Conservation (phyloP, 306 rosid species). For the Trifolium pratense region DNA sequence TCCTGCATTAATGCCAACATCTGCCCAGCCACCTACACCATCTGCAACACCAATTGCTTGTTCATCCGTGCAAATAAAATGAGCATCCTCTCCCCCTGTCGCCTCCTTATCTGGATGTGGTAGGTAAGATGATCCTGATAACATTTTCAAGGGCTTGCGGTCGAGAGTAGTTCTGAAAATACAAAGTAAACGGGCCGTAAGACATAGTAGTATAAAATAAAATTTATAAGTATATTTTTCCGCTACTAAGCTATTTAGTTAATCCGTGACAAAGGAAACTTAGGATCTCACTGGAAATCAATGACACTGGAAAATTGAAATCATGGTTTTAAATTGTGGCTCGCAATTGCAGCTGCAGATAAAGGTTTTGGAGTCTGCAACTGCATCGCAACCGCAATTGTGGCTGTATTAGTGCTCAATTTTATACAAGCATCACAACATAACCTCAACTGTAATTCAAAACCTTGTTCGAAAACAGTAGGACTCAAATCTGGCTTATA, state of each 20-base stretch:
- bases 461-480: conserved; percentile 1
- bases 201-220: conserved; percentile 1
- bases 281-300: conserved; percentile 15
- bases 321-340: background rate
- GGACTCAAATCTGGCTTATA: background rate
- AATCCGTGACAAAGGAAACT: conserved; percentile 27
- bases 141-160: conserved; percentile 62
- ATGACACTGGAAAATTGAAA: background rate
- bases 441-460: background rate
- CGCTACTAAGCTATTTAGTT: conserved; percentile 15
- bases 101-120: conserved; percentile 93
- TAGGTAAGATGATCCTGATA: conserved; percentile 82
- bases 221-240: conserved; percentile 1
- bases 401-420: background rate
- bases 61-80: conserved; percentile 77
- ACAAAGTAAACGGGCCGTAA: conserved; percentile 25
- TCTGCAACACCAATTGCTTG: conserved; percentile 89
- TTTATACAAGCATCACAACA: background rate
- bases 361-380: background rate
- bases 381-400: background rate
- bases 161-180: conserved; percentile 53
- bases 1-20: conserved; percentile 86
- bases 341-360: background rate
- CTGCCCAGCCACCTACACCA: conserved; percentile 99
- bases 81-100: conserved; percentile 96